Percentiles rank a stretch among this genome's conserved stretches.
phyloP scores from a whole-genome alignment of 2,329 filamentous ascomycete species.

The Aspergillus sojae region DNA sequence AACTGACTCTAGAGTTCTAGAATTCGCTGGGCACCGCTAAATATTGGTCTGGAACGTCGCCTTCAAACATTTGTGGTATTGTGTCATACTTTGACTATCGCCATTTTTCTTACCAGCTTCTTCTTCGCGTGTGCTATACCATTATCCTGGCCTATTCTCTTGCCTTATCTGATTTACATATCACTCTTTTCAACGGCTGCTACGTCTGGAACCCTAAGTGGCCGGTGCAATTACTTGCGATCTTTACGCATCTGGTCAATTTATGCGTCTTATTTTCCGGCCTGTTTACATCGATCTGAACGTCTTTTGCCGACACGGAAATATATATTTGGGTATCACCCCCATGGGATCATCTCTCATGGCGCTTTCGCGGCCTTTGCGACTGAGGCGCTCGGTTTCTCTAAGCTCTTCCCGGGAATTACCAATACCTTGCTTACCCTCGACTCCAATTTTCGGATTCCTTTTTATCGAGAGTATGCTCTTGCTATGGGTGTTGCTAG shows the following conservation, averaged over 20 bases:
- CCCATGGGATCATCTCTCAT: constrained; percentile 95
- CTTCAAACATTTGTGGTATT: constrained; percentile 79
- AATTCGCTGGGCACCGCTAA: constrained; percentile 82
- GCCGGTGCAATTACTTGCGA: constrained; percentile 75
- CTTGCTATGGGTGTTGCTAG: constrained; percentile 83
- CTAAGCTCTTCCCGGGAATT: constrained; percentile 87
- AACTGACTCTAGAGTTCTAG: constrained; percentile 38
- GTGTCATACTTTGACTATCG: constrained; percentile 71
- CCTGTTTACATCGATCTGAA: constrained; percentile 80
- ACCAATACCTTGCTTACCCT: constrained; percentile 91
- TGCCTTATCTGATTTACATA: constrained; percentile 81
- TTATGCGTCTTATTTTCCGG: constrained; percentile 92
- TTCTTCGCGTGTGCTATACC: constrained; percentile 91
- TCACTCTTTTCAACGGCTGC: constrained; percentile 73
- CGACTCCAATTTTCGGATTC: constrained; percentile 94
- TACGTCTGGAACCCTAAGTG: constrained; percentile 72
- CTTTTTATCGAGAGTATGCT: constrained; percentile 93
- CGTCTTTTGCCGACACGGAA: constrained; percentile 78
- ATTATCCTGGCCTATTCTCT: constrained; percentile 78
- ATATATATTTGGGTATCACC: constrained; percentile 97
- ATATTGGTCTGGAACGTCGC: constrained; percentile 70
- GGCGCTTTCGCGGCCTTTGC: constrained; percentile 92
- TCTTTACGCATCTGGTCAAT: constrained; percentile 78
- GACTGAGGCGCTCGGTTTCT: constrained; percentile 86
- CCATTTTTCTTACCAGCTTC: constrained; percentile 74